phyloP scores from a whole-genome alignment of 2,329 filamentous ascomycete genomes.

The Gyromitra esculenta region DNA sequence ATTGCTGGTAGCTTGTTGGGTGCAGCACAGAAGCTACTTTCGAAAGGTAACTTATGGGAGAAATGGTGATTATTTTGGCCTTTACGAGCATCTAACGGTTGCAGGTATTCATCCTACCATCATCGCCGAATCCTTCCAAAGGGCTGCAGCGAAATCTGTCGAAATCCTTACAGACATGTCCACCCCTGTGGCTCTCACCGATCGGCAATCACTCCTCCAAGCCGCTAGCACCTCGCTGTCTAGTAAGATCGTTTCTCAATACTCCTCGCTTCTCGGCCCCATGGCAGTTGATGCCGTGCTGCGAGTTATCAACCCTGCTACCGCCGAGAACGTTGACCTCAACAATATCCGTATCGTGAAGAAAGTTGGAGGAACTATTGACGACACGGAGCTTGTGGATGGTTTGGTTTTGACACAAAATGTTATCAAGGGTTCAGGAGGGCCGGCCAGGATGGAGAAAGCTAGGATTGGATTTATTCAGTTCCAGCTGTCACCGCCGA shows the following conservation, averaged over 20 bases:
- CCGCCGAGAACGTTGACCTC: conserved; percentile 93
- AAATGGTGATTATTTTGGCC: conserved; percentile 1
- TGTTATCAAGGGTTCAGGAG: conserved; percentile 91
- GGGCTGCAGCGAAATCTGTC: conserved; percentile 88
- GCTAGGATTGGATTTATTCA: conserved; percentile 96
- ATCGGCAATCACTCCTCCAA: conserved; percentile 90
- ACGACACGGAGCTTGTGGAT: conserved; percentile 97
- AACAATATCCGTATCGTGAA: conserved; percentile 97
- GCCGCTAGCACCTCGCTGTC: conserved; percentile 96
- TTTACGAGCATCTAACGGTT: conserved; percentile 16
- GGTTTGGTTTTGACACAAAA: conserved; percentile 91
- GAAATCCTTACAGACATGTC: conserved; percentile 94
- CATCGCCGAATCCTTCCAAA: conserved; percentile 97
- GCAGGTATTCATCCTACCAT: conserved; percentile 88
- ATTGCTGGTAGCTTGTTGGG: conserved; percentile 95
- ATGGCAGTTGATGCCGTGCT: conserved; percentile 98
- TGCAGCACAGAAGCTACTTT: conserved; percentile 88
- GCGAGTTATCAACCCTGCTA: conserved; percentile 94
- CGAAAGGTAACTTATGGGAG: conserved; percentile 70
- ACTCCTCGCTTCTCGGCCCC: conserved; percentile 91
- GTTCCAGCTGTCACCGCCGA: conserved; percentile 97
- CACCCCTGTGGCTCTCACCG: conserved; percentile 86
- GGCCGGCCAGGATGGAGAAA: conserved; percentile 94
- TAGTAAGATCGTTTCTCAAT: conserved; percentile 98
- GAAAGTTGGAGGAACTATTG: conserved; percentile 97